Percentiles rank a stretch among this genome's conserved stretches.
These are phyloP conservation scores for Trichophaea hybrida DNA, from an alignment of 2,329 filamentous ascomycete genomes.

Conservation along the genomic window DNA sequence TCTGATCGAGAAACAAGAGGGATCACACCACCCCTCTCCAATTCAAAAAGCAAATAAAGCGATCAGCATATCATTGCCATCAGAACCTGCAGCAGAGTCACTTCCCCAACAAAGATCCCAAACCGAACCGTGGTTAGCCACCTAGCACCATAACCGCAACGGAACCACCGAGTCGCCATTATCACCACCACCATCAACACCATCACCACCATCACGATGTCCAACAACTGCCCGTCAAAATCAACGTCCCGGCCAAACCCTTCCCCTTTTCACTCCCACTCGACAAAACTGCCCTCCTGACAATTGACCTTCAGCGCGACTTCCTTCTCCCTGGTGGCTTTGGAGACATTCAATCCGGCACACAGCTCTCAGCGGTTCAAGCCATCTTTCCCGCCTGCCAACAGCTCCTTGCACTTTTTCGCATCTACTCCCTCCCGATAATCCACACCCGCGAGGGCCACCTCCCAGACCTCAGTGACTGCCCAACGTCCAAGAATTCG, in stretches of 20 bases:
- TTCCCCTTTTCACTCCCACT: conserved; percentile 38
- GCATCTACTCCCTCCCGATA: conserved; percentile 34
- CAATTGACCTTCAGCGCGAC: conserved; percentile 42
- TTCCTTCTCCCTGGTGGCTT: conserved; percentile 39
- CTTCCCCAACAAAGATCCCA: no score
- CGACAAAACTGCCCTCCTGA: conserved; percentile 36
- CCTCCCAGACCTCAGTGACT: conserved; percentile 39
- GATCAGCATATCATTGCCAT: background rate
- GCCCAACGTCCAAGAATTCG: conserved; percentile 39
- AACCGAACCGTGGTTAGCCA: no score
- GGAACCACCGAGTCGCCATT: background rate
- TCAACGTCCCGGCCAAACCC: conserved; percentile 31
- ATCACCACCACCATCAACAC: background rate
- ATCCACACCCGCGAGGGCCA: conserved; percentile 40
- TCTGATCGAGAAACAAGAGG: no score
- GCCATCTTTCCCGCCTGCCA: conserved; percentile 30
- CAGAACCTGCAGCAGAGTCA: background rate
- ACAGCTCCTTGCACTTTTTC: conserved; percentile 33
- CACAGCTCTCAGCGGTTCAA: conserved; percentile 31
- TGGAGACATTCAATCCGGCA: conserved; percentile 39
- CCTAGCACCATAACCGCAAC: no score
- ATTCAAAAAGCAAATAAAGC: background rate
- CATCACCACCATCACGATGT: background rate
- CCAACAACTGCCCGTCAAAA: conserved; percentile 11
- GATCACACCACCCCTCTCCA: no score